These are phyloP conservation scores for Aspergillus chevalieri DNA, from an alignment of 2,329 filamentous ascomycete genomes.

Conservation along the genomic window DNA sequence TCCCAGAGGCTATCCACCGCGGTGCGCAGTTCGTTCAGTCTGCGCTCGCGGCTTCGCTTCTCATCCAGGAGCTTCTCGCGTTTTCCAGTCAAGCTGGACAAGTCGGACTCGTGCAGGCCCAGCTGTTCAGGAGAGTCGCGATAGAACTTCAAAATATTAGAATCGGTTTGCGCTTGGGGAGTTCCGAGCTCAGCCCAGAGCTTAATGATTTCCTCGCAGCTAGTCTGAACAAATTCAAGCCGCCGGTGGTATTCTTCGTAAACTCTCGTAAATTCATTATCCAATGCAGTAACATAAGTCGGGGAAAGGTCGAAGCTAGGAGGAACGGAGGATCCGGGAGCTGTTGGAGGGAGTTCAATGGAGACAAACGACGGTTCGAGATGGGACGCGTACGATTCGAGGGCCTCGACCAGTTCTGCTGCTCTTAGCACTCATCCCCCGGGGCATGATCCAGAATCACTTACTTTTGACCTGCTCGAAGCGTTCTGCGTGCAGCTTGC, in stretches of 20 bases:
- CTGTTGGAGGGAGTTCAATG: constrained; percentile 76
- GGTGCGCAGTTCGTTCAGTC: constrained; percentile 65
- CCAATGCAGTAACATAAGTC: constrained; percentile 76
- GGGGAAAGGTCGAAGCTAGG: constrained; percentile 89
- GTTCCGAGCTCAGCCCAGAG: constrained; percentile 95
- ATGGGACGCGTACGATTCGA: constrained; percentile 94
- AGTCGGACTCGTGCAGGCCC: constrained; percentile 81
- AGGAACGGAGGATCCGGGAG: constrained; percentile 67
- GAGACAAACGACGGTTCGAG: constrained; percentile 84
- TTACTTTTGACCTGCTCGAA: constrained; percentile 93
- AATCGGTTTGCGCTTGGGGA: constrained; percentile 87
- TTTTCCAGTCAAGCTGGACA: constrained; percentile 64
- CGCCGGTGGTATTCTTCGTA: constrained; percentile 94
- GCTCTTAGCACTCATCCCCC: constrained; percentile 16
- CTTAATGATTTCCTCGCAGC: constrained; percentile 81
- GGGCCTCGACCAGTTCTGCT: constrained; percentile 83
- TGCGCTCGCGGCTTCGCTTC: constrained; percentile 76
- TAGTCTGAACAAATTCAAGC: constrained; percentile 64
- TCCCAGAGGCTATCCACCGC: constrained; percentile 86
- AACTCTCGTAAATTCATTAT: constrained; percentile 85
- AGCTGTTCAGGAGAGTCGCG: constrained; percentile 89
- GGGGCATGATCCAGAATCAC: constrained; percentile 23
- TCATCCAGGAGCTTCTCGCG: constrained; percentile 81
- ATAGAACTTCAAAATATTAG: constrained; percentile 78
- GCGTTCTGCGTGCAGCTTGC: constrained; percentile 78